Evolutionary conservation across 2,329 filamentous ascomycete species (phyloP).

Genomic region (Claviceps pusilla): DNA sequence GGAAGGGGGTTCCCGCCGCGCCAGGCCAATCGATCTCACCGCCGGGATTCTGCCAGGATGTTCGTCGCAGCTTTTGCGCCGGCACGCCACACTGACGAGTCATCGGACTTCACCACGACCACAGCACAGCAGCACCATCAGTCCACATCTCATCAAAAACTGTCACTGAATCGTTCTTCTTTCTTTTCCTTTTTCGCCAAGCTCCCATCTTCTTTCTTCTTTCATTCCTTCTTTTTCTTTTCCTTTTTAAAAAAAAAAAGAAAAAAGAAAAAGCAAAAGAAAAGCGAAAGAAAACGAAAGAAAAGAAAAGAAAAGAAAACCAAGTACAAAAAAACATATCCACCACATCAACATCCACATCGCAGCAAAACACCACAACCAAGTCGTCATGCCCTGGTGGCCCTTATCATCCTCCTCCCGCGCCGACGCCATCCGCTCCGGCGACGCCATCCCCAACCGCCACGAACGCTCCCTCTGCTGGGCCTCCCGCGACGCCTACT

Average conservation of each 20-base stretch:
- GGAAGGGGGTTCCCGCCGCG: not conserved
- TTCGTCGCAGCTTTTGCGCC: not conserved
- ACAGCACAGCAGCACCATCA: not conserved
- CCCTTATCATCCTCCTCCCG: slow-evolving; percentile 30
- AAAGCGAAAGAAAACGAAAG: too few relatives aligned
- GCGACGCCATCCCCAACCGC: slow-evolving; percentile 65
- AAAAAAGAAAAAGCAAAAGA: too few relatives aligned
- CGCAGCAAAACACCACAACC: not conserved
- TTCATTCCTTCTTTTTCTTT: too few relatives aligned
- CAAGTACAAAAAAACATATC: not conserved
- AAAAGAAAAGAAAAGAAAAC: too few relatives aligned
- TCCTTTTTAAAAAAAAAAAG: too few relatives aligned
- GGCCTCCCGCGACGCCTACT: slow-evolving; percentile 78
- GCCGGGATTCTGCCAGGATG: slow-evolving; percentile 1
- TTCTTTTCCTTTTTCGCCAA: not conserved
- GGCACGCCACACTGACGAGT: not conserved
- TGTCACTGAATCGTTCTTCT: not conserved
- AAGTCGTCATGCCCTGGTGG: slow-evolving; percentile 26
- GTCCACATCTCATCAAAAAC: not conserved
- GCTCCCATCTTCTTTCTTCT: too few relatives aligned
- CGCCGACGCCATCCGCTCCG: slow-evolving; percentile 32
- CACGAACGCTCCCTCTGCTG: slow-evolving; percentile 73
- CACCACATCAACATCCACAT: not conserved
- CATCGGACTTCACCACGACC: not conserved
- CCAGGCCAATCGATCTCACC: not conserved